Conservation (phyloP, 805 yeast species). For the Pichia nanzhaoensis region DNA sequence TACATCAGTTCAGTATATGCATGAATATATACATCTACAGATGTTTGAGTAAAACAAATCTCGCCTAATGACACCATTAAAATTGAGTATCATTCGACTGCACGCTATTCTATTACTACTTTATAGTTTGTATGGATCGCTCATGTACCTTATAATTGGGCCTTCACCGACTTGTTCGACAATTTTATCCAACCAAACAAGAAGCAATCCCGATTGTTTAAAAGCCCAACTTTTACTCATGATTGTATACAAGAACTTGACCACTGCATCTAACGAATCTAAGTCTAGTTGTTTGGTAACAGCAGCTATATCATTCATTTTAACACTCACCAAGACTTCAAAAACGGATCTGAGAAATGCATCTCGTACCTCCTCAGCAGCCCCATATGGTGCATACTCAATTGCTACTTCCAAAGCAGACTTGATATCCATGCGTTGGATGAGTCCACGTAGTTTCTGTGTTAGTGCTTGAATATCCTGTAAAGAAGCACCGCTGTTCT, state of each 20-base stretch:
- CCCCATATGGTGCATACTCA: constrained; percentile 77
- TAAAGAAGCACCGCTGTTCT: constrained; percentile 37
- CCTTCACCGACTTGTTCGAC: constrained; percentile 83
- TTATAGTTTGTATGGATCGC: constrained; percentile 42
- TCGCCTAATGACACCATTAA: no score
- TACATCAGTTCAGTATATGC: no score
- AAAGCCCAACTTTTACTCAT: constrained; percentile 75
- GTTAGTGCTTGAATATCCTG: constrained; percentile 51
- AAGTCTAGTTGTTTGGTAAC: constrained; percentile 53
- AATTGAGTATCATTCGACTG: neutral
- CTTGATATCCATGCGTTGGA: constrained; percentile 65
- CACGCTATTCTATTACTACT: neutral
- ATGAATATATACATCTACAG: no score
- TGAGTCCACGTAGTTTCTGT: constrained; percentile 50
- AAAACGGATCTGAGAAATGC: constrained; percentile 51
- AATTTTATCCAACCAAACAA: constrained; percentile 90
- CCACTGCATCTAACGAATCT: constrained; percentile 67
- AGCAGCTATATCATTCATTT: constrained; percentile 57
- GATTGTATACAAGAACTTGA: constrained; percentile 80
- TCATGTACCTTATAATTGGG: constrained; percentile 76
- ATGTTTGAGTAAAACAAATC: no score
- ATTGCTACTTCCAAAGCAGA: constrained; percentile 63
- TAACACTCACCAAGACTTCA: constrained; percentile 62
- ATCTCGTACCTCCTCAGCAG: constrained; percentile 49
- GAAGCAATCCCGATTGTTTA: constrained; percentile 76